Conservation (phyloP, 441 rosid genomes). For the Hura crepitans region DNA sequence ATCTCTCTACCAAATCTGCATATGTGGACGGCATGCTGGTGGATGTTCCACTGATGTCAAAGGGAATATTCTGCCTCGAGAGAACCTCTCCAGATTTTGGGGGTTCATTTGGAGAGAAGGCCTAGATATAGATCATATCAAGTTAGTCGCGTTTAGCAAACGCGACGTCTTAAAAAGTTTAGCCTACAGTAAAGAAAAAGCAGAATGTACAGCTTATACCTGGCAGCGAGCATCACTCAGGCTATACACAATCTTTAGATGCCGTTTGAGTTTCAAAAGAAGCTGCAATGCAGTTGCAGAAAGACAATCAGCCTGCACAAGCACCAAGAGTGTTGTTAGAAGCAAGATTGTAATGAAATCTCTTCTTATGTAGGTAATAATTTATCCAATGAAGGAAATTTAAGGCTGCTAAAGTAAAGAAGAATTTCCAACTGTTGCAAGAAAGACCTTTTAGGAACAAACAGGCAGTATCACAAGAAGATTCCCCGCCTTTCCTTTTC, state of each 20-base stretch:
- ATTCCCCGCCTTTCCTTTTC: not conserved
- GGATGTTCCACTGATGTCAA: constrained; percentile 55
- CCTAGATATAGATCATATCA: constrained; percentile 37
- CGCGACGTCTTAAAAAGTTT: not conserved
- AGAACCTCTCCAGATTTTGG: constrained; percentile 72
- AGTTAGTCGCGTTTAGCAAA: not conserved
- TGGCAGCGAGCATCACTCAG: constrained; percentile 94
- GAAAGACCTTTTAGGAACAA: not conserved
- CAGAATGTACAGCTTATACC: constrained; percentile 37
- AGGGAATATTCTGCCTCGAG: constrained; percentile 65
- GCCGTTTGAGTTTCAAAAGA: constrained; percentile 87
- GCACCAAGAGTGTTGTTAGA: constrained; percentile 10
- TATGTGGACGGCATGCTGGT: constrained; percentile 53
- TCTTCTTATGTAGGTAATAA: not conserved
- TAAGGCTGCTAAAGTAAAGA: not conserved
- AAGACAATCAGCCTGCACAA: constrained; percentile 63
- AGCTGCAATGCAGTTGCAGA: constrained; percentile 85
- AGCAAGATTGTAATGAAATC: not conserved
- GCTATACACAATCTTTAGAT: constrained; percentile 77
- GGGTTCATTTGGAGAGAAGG: constrained; percentile 77
- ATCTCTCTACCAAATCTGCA: constrained; percentile 67
- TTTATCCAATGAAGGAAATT: not conserved
- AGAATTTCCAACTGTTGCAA: not conserved
- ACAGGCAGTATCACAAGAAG: not conserved
- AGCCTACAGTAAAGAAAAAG: not conserved